These are phyloP conservation scores for Anethum foeniculum DNA, from an alignment of 140 eudicot genomes.

Conservation along the genomic window DNA sequence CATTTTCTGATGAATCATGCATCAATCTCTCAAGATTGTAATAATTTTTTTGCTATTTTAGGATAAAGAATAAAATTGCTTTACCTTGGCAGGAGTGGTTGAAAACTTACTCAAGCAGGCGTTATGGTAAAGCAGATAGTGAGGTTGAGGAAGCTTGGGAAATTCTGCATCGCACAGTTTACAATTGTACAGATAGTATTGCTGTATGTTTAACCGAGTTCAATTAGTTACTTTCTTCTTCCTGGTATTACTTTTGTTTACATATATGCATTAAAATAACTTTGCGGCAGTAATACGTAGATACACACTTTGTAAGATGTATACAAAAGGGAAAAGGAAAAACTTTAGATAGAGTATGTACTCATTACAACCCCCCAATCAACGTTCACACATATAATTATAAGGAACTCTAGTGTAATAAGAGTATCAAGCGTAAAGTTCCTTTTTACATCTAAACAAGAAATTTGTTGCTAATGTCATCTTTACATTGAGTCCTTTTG, in stretches of 20 bases:
- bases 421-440: neutral
- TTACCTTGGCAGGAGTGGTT: constrained; percentile 68
- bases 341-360: neutral
- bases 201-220: constrained; percentile 49
- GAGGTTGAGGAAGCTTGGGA: constrained; percentile 80
- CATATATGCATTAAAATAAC: neutral
- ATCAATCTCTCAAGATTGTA: neutral
- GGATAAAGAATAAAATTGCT: constrained; percentile 1
- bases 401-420: neutral
- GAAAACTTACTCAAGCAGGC: constrained; percentile 64
- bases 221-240: neutral
- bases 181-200: constrained; percentile 82
- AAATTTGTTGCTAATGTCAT: neutral
- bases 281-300: neutral
- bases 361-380: neutral
- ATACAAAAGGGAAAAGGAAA: neutral
- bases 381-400: neutral
- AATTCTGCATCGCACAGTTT: constrained; percentile 66
- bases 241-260: neutral
- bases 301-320: neutral
- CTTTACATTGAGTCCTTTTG: neutral
- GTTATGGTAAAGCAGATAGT: constrained; percentile 67
- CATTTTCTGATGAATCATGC: neutral
- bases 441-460: neutral
- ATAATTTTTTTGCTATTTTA: neutral